phyloP scores from a whole-genome alignment of 2,329 filamentous ascomycete species.

The Calonectria multiphialidica region DNA sequence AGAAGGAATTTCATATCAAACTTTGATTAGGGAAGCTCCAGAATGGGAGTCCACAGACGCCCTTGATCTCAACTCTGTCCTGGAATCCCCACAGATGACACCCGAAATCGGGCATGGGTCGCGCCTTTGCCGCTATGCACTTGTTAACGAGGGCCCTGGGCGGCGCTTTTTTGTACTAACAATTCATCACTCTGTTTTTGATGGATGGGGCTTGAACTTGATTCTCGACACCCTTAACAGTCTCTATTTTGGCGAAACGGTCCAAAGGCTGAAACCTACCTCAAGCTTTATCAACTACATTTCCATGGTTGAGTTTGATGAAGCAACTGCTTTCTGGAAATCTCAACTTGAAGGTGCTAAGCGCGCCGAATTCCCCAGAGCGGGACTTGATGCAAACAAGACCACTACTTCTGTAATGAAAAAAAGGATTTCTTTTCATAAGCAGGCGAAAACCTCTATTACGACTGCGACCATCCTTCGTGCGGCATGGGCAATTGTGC shows the following conservation, averaged over 20 bases:
- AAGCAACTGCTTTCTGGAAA: neutral
- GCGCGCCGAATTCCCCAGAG: neutral
- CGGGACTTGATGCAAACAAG: neutral
- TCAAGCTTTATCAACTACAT: neutral
- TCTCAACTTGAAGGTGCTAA: neutral
- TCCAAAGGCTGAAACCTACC: neutral
- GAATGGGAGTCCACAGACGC: neutral
- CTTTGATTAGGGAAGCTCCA: neutral
- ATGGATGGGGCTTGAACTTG: slow-evolving; percentile 3
- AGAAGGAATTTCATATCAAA: neutral
- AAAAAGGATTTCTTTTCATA: neutral
- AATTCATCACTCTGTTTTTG: slow-evolving; percentile 7
- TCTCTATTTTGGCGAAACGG: neutral
- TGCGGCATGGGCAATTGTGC: slow-evolving; percentile 65
- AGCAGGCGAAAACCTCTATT: neutral
- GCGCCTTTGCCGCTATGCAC: neutral
- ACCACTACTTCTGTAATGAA: neutral
- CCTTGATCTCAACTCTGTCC: neutral
- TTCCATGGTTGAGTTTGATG: neutral
- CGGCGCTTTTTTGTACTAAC: neutral
- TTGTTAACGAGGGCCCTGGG: neutral
- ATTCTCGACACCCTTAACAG: neutral
- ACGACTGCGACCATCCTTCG: slow-evolving; percentile 30
- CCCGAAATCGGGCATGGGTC: neutral
- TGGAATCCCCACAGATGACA: neutral